These are phyloP conservation scores for Diaporthe batatas DNA, from an alignment of 2,329 filamentous ascomycete species.

Conservation along the genomic window DNA sequence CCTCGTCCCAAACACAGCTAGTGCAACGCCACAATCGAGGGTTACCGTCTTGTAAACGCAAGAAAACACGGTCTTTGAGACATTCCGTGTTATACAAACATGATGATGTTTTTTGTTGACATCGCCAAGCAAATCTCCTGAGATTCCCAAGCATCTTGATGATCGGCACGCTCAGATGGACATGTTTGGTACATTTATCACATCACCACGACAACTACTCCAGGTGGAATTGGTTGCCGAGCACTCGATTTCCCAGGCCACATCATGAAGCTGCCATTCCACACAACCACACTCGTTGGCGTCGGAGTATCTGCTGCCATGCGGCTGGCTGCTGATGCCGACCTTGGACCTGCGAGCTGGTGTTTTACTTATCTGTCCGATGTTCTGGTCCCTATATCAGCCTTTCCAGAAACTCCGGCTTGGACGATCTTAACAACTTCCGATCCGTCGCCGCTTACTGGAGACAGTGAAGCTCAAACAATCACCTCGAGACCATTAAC, in stretches of 20 bases:
- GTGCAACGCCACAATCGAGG: not conserved
- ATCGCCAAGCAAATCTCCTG: not conserved
- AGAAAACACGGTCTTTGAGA: not conserved
- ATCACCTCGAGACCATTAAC: not conserved
- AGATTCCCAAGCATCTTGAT: not conserved
- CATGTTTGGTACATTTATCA: not conserved
- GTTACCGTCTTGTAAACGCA: too few species aligned
- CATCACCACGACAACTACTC: not conserved
- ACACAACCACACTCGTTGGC: not conserved
- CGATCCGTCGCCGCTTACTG: too few species aligned
- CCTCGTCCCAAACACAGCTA: not conserved
- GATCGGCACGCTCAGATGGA: not conserved
- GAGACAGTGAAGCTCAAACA: too few species aligned
- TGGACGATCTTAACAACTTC: too few species aligned
- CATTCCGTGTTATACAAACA: not conserved
- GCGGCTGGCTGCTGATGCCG: not conserved
- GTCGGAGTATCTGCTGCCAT: not conserved
- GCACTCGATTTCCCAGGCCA: not conserved
- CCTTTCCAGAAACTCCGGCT: not conserved
- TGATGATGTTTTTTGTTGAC: not conserved
- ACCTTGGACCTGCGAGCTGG: not conserved
- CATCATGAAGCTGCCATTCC: not conserved
- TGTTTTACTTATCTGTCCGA: slow-evolving; percentile 1
- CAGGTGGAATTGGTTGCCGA: not conserved
- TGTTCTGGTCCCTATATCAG: not conserved